phyloP scores from a whole-genome alignment of 139 green algal genomes.

The Volvox africanus region DNA sequence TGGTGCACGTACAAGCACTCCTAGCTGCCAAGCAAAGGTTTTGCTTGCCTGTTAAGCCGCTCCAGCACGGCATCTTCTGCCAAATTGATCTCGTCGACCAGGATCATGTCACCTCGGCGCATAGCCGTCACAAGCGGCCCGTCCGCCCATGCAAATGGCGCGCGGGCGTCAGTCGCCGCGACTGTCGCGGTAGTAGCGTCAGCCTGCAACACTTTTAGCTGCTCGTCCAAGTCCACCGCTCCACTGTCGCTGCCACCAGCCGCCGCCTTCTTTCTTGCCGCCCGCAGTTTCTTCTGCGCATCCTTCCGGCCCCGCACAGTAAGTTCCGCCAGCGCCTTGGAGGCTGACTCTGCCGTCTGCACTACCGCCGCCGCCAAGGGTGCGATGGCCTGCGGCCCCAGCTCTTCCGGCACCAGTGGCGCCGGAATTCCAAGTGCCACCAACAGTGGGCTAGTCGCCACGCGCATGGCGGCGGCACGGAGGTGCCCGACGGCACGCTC shows the following conservation, averaged over 20 bases:
- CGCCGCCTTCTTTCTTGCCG: slow-evolving; percentile 32
- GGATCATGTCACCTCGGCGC: slow-evolving; percentile 91
- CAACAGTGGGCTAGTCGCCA: slow-evolving; percentile 48
- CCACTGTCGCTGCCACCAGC: background rate
- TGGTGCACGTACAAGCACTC: no score
- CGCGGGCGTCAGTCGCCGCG: slow-evolving; percentile 66
- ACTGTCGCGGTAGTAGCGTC: slow-evolving; percentile 42
- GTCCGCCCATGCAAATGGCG: slow-evolving; percentile 93
- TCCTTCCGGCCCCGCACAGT: background rate
- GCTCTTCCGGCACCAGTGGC: slow-evolving; percentile 45
- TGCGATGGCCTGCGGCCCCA: slow-evolving; percentile 26
- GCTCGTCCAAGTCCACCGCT: background rate
- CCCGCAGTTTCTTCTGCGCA: slow-evolving; percentile 15
- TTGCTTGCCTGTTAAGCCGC: slow-evolving; percentile 91
- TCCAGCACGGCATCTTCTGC: slow-evolving; percentile 98
- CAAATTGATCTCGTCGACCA: slow-evolving; percentile 98
- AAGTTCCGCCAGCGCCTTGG: slow-evolving; percentile 12
- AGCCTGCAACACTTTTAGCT: slow-evolving; percentile 53
- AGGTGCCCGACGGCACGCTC: slow-evolving; percentile 51
- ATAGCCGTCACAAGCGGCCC: slow-evolving; percentile 97
- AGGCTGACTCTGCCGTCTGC: slow-evolving; percentile 20
- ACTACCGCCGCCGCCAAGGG: slow-evolving; percentile 27
- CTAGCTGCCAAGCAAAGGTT: no score
- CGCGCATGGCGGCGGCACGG: slow-evolving; percentile 16
- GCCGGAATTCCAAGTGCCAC: background rate